phyloP scores from a whole-genome alignment of 2,329 filamentous ascomycete genomes.

The Fusarium globosum region DNA sequence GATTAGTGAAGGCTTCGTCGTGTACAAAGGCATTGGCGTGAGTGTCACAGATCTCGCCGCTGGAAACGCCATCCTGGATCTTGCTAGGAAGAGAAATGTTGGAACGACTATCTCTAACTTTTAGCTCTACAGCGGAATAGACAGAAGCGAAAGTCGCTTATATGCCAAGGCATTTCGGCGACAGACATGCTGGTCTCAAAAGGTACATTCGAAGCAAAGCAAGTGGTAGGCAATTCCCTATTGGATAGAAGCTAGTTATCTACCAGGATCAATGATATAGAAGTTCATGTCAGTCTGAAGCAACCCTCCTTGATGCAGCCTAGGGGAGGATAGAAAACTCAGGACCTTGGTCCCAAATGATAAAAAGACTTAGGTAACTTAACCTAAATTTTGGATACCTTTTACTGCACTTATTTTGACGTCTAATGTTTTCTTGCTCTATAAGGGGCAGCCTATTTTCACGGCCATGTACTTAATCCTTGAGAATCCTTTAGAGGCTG shows the following conservation, averaged over 20 bases:
- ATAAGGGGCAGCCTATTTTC: background rate
- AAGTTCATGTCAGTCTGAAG: background rate
- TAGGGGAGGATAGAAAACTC: no score
- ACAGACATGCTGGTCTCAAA: background rate
- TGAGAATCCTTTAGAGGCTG: background rate
- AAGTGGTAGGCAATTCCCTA: rapidly evolving
- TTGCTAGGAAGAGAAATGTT: slow-evolving; percentile 37
- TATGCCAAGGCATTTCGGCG: no score
- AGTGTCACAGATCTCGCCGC: slow-evolving; percentile 50
- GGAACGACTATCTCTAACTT: slow-evolving; percentile 19
- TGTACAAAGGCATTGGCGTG: slow-evolving; percentile 44
- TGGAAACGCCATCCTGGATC: slow-evolving; percentile 44
- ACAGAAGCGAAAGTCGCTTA: background rate
- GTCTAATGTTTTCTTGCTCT: no score
- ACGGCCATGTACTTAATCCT: background rate
- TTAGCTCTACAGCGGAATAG: background rate
- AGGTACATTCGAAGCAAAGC: background rate
- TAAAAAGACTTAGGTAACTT: no score
- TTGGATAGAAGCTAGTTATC: background rate
- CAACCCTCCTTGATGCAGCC: background rate
- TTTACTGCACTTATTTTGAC: no score
- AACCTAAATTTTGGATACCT: no score
- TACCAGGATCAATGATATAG: background rate
- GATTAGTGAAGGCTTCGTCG: slow-evolving; percentile 41
- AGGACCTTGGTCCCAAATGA: no score